Evolutionary conservation across 768 basidiomycete species (phyloP), one percentile per base, ranked within the genome.

Genomic region (Tricholoma bakamatsutake): DNA sequence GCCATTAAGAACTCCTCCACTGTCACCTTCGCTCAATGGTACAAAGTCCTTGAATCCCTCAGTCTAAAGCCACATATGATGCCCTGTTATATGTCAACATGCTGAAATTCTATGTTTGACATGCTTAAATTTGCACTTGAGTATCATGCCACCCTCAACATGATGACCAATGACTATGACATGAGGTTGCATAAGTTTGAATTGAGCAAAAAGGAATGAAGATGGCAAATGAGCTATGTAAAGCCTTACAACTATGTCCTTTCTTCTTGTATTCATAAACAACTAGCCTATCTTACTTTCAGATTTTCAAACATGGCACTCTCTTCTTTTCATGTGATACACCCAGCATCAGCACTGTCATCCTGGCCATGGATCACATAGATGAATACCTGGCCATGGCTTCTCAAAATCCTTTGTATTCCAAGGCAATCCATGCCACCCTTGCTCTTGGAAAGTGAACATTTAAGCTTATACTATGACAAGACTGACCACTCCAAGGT

Each of bases 281-380:
- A 37, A 37, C 13, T 37, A 37, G 12, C 35, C 35, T 37, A 37
- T 11, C 13, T 37, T 37, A 37, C 7, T 15, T 6, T 37, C 34
- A 74, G 71, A 56, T 69, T 12, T 63, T 71, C 51, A 72, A 73
- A 50, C 60, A 72, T 28, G 62, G 66, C 0, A 75, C 64, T 2
- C 50, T 65, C 0, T 70, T 58, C 47, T 75, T 73, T 37, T 37
- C 35, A 15, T 15, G 13, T 37, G 35, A 37, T 1, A 49, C 28
- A 10, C 64, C 61, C 0, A 65, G 55, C 46, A 58, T 74, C 2
- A 60, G 67, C 0, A 64, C 48, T 0, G 69, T 76, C 4, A 74
- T 74, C 13, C 73, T 71, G 9, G 71, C 68, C 0, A 74, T 74
- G 72, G 71, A 76, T 45, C 46, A 63, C 30, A 66, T 73, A 12